phyloP scores from a whole-genome alignment of 2,329 filamentous ascomycete species.

The Fusarium tuaranense region DNA sequence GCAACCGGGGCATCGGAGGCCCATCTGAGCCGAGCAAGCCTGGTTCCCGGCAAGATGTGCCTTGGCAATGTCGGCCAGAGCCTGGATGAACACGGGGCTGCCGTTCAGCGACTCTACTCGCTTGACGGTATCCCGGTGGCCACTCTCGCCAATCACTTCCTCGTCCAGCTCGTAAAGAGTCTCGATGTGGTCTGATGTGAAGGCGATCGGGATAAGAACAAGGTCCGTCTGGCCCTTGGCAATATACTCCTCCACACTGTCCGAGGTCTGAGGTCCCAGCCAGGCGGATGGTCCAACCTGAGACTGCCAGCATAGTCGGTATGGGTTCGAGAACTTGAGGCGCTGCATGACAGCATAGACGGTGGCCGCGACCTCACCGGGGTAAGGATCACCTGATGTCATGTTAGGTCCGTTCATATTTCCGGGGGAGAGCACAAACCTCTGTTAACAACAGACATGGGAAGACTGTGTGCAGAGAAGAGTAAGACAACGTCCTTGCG shows the following conservation, averaged over 20 bases:
- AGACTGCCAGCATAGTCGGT: constrained; percentile 96
- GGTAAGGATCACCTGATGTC: constrained; percentile 86
- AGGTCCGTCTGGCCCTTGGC: constrained; percentile 92
- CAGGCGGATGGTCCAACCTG: constrained; percentile 96
- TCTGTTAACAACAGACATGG: constrained; percentile 97
- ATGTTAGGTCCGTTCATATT: constrained; percentile 41
- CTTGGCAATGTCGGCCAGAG: constrained; percentile 87
- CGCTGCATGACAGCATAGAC: constrained; percentile 97
- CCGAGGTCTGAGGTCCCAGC: constrained; percentile 93
- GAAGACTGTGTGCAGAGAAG: constrained; percentile 95
- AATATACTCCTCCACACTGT: constrained; percentile 89
- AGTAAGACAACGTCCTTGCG: constrained; percentile 85
- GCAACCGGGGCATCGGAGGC: constrained; percentile 91
- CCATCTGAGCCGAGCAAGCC: constrained; percentile 85
- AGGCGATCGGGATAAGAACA: constrained; percentile 92
- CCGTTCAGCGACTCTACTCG: constrained; percentile 93
- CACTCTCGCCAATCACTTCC: constrained; percentile 92
- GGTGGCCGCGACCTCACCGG: constrained; percentile 93
- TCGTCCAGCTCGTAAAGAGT: constrained; percentile 94
- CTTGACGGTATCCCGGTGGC: constrained; percentile 83
- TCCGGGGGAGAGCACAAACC: constrained; percentile 57
- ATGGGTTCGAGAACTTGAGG: constrained; percentile 88
- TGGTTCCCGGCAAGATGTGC: constrained; percentile 78
- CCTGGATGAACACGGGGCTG: constrained; percentile 89
- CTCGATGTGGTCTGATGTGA: constrained; percentile 99